phyloP scores from a whole-genome alignment of 139 green algal species.

The Auxenochlorella protothecoides region DNA sequence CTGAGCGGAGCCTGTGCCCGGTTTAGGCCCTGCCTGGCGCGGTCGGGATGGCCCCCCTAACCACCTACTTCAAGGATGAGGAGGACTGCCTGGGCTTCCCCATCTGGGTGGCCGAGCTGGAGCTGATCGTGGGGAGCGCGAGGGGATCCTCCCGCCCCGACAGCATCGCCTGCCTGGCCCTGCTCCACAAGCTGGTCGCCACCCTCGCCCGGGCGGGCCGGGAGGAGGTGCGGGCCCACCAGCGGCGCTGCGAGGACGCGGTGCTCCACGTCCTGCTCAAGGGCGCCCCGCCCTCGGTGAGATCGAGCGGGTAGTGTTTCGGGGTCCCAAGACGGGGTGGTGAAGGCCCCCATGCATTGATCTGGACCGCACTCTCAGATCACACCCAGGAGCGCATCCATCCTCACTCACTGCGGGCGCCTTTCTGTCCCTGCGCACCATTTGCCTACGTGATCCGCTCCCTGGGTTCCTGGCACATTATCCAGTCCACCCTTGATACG shows the following conservation, averaged over 20 bases:
- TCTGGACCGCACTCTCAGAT: too few relatives aligned
- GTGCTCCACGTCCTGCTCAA: conserved; percentile 50
- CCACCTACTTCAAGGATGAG: conserved; percentile 31
- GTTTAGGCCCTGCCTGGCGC: too few relatives aligned
- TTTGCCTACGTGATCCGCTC: too few relatives aligned
- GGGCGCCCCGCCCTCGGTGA: conserved; percentile 35
- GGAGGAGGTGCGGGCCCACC: conserved; percentile 45
- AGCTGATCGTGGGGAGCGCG: conserved; percentile 56
- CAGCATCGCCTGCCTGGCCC: conserved; percentile 39
- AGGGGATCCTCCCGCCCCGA: conserved; percentile 22
- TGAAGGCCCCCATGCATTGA: too few relatives aligned
- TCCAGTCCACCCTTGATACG: too few relatives aligned
- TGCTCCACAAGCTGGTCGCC: conserved; percentile 67
- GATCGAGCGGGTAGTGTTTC: background rate
- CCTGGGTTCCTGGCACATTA: too few relatives aligned
- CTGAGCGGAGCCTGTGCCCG: too few relatives aligned
- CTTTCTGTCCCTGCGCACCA: too few relatives aligned
- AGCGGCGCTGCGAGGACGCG: conserved; percentile 59
- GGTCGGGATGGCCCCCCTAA: too few relatives aligned
- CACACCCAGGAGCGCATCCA: too few relatives aligned
- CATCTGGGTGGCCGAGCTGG: conserved; percentile 70
- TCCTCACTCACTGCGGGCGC: too few relatives aligned
- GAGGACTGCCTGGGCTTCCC: conserved; percentile 64
- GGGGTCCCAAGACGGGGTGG: too few relatives aligned
- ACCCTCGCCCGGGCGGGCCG: conserved; percentile 41